Evolutionary conservation across 2,329 filamentous ascomycete genomes (phyloP), one percentile per base, ranked within the genome.

Genomic region (Xenosphaeropsis pyriputrescens): DNA sequence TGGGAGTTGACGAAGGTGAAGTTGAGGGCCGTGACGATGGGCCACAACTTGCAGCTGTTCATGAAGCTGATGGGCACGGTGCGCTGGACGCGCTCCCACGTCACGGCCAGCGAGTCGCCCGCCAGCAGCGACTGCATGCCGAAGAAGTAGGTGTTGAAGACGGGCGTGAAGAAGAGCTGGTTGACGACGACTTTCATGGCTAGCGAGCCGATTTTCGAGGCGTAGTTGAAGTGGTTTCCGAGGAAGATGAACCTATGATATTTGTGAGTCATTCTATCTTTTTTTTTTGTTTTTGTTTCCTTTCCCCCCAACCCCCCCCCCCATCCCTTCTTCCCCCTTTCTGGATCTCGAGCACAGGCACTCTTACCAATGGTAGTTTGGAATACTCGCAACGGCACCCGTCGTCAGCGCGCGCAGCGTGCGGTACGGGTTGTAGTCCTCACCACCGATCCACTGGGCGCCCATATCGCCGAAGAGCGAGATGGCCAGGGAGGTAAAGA

Each of bases 1-100:
- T 89, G 76, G 35, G 85, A 65, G 18, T 78, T 74, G 4, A 95
- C 64, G 50, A 85, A 91, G n/a, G 80, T 75, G 52, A 95, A 93
- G 56, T 70, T 88, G 53, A 95, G 79, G 0, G 85, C 85, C 12
- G 81, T 93, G 13, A 93, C 80, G 0, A 75, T 75, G 0, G 88
- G 89, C 88, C 88, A 95, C 17, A 95, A 58, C 61, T 93, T 93
- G 56, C 78, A 76, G 42, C 79, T 83, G 56, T 91, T 94, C 52
- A 75, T 56, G 52, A 84, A 74, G 52, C 79, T 86, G 17, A 70
- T 67, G 0, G 86, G 85, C 0, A 94, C 79, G 0, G 86, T 88
- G 41, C 75, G 67, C 47, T 70, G 70, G 41, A 95, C 68, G 37
- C 84, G 75, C 49, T 83, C 74, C 56, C 72, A 70, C 1, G 79